These are phyloP conservation scores for Claviceps pazoutovae DNA, from an alignment of 2,329 filamentous ascomycete genomes.

Conservation along the genomic window DNA sequence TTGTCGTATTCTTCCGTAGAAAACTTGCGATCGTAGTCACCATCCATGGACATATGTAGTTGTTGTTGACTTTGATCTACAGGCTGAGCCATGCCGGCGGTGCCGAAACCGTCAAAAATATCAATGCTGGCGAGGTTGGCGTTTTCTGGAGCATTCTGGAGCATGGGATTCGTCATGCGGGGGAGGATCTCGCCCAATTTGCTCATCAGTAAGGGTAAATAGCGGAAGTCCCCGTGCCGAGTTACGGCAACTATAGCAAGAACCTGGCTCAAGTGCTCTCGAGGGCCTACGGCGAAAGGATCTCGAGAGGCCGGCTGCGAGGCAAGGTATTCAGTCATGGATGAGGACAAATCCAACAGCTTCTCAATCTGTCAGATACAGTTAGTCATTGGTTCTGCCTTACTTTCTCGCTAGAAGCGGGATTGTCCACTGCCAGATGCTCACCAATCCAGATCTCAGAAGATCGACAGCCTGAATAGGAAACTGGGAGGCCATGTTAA, in stretches of 20 bases:
- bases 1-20: constrained; percentile 29
- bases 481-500: constrained; percentile 55
- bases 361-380: constrained; percentile 50
- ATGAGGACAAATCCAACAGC: constrained; percentile 61
- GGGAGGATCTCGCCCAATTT: constrained; percentile 64
- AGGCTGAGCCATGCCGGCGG: constrained; percentile 44
- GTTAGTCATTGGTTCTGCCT: not conserved
- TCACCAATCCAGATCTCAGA: constrained; percentile 58
- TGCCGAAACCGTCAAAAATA: constrained; percentile 54
- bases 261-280: constrained; percentile 59
- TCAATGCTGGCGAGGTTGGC: constrained; percentile 40
- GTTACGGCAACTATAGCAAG: constrained; percentile 54
- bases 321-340: constrained; percentile 59
- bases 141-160: constrained; percentile 44
- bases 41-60: constrained; percentile 29
- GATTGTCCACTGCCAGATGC: constrained; percentile 15
- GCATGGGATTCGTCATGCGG: constrained; percentile 43
- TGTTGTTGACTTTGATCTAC: constrained; percentile 16
- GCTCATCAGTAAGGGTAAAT: constrained; percentile 60
- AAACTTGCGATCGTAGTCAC: constrained; percentile 34
- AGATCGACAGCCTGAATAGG: constrained; percentile 64
- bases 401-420: not conserved
- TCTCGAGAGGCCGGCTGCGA: constrained; percentile 45
- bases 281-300: constrained; percentile 52
- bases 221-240: constrained; percentile 62